Base-by-base conservation (phyloP, 2,329 filamentous ascomycete genomes). In the Trichophaea hybrida region DNA sequence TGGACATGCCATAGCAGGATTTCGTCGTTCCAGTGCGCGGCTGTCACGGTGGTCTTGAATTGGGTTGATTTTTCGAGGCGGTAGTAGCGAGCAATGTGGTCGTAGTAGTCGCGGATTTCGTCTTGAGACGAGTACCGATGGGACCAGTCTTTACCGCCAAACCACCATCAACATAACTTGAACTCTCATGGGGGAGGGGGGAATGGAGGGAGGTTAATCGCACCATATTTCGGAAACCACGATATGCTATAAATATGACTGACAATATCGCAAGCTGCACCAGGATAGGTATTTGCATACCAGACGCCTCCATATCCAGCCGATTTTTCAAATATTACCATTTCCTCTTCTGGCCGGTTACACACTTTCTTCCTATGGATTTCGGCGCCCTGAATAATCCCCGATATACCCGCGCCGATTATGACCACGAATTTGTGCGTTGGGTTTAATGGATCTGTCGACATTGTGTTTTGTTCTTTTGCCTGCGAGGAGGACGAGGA, bases 201-300 rank as follows among this genome's bases (percentile, higher is more conserved):
- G 10, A 4, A 4, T 15, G 1, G 10, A 2, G 38, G n/a, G n/a
- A n/a, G n/a, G n/a, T n/a, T n/a, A n/a, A 12, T 1, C 53, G 4
- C 44, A 55, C 53, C 38, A 43, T 55, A 31, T 32, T 56, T 46
- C 33, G 32, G 50, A 52, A 55, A 57, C 76, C 78, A 83, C 1
- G 78, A 78, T 67, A 80, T 82, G 67, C 81, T 80, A 67, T 83
- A 83, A 69, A 78, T 81, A 70, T 82, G 80, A 66, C 75, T 77
- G 7, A 78, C 78, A 34, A 80, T 74, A 68, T 80, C 79, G 67
- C 78, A 81, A n/a, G 57, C 57, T 48, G 59, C 55, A 35, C 78
- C 78, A 7, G 79, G 81, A 69, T 85, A 85, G 35, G 75, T 73
- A 68, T 84, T 85, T 49, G 76, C 76, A 70, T 75, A 76, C 82